phyloP scores from a whole-genome alignment of 192 early-diverging fungal genomes.

The Geosiphon pyriformis region DNA sequence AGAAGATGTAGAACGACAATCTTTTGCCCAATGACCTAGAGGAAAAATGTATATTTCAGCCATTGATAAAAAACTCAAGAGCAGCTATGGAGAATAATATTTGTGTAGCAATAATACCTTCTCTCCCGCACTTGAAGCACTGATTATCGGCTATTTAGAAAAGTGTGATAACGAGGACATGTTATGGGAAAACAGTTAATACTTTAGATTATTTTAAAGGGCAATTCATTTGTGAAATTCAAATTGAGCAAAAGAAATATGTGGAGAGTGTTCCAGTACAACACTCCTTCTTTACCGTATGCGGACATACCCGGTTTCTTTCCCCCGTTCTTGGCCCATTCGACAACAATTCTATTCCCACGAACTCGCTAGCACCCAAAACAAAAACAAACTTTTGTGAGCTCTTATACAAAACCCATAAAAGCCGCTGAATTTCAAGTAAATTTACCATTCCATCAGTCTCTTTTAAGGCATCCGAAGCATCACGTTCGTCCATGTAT shows the following conservation, averaged over 20 bases:
- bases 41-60: background rate
- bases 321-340: slow-evolving; percentile 54
- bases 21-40: slow-evolving; percentile 25
- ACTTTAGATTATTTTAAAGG: background rate
- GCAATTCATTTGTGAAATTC: background rate
- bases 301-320: slow-evolving; percentile 33
- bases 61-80: background rate
- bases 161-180: background rate
- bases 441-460: slow-evolving; percentile 14
- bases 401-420: too few relatives aligned
- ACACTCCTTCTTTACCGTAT: background rate
- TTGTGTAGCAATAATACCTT: background rate
- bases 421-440: too few relatives aligned
- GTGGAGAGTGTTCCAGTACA: background rate
- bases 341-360: slow-evolving; percentile 41
- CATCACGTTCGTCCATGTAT: slow-evolving; percentile 38
- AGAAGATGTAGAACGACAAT: slow-evolving; percentile 11
- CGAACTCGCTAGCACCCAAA: slow-evolving; percentile 30
- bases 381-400: too few relatives aligned
- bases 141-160: slow-evolving; percentile 15
- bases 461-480: background rate
- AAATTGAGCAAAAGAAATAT: background rate
- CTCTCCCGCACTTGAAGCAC: slow-evolving; percentile 20
- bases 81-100: background rate
- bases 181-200: background rate